Evolutionary conservation across 148 eudicot genomes (phyloP).

Genomic region (Rhododendron mucronatum): DNA sequence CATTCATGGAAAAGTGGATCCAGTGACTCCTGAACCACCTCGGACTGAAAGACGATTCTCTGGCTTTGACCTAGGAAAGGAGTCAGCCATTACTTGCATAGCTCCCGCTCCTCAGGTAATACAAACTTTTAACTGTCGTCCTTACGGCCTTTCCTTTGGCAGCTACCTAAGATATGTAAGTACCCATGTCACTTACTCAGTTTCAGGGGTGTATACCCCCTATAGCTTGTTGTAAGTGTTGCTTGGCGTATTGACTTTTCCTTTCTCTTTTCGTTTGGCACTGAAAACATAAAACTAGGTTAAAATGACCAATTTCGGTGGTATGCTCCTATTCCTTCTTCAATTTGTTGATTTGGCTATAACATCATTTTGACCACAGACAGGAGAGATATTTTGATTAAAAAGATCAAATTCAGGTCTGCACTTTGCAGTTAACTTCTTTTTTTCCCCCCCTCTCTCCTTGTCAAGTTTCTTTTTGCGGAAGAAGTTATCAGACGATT

Average conservation of each 20-base stretch:
- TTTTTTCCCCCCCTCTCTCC: not conserved
- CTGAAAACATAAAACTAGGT: too few species aligned
- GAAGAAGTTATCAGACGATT: not conserved
- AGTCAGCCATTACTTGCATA: slow-evolving; percentile 13
- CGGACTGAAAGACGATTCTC: slow-evolving; percentile 32
- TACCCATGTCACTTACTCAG: not conserved
- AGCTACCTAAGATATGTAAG: not conserved
- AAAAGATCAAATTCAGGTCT: not conserved
- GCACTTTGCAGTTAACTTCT: not conserved
- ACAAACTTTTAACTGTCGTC: not conserved
- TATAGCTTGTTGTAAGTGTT: not conserved
- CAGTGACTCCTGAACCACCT: slow-evolving; percentile 67
- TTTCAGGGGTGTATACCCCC: not conserved
- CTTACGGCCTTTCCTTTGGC: not conserved
- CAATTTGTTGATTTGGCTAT: not conserved
- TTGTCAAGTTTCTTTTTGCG: not conserved
- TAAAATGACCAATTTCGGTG: not conserved
- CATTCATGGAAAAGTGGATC: slow-evolving; percentile 43
- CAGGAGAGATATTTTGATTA: not conserved
- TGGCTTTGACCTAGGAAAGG: slow-evolving; percentile 20
- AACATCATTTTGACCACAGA: not conserved
- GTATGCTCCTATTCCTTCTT: not conserved
- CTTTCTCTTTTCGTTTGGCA: too few species aligned
- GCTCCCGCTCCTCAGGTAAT: slow-evolving; percentile 39
- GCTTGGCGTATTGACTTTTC: not conserved